Evolutionary conservation across 352 stramenopile genomes (phyloP).

Genomic region (Aphanomyces invadans): DNA sequence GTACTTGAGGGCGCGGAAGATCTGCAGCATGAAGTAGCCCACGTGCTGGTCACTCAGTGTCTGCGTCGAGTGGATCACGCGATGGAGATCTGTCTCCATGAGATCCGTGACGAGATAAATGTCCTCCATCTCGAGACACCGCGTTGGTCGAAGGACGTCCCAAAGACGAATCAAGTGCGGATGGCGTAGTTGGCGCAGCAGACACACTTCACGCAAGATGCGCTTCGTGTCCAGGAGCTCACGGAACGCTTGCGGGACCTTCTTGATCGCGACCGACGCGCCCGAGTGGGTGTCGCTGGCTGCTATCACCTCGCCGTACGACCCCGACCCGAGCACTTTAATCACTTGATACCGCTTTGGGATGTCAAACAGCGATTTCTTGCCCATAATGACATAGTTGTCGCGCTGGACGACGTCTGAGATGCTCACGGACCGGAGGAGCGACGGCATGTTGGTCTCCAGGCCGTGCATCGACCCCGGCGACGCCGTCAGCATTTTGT

Average conservation of each 20-base stretch:
- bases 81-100: conserved; percentile 92
- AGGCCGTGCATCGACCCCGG: neutral
- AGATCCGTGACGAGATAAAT: conserved; percentile 95
- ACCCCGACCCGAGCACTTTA: conserved; percentile 69
- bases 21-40: conserved; percentile 95
- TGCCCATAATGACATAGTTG: conserved; percentile 61
- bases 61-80: conserved; percentile 87
- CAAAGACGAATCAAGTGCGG: conserved; percentile 91
- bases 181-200: conserved; percentile 80
- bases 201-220: conserved; percentile 92
- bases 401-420: conserved; percentile 32
- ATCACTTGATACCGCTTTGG: conserved; percentile 75
- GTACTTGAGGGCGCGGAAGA: conserved; percentile 93
- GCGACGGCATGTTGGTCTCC: conserved; percentile 18
- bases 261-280: conserved; percentile 92
- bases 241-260: conserved; percentile 81
- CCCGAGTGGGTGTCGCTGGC: conserved; percentile 70
- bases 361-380: conserved; percentile 63
- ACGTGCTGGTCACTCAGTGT: conserved; percentile 88
- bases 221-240: conserved; percentile 80
- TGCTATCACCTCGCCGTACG: conserved; percentile 74
- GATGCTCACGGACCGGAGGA: conserved; percentile 10
- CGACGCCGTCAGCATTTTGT: neutral
- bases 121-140: conserved; percentile 91
- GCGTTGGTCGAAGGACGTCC: conserved; percentile 88